These are phyloP conservation scores for Anthracocystis setariae DNA, from an alignment of 1,284 basidiomycete species.

Conservation along the genomic window DNA sequence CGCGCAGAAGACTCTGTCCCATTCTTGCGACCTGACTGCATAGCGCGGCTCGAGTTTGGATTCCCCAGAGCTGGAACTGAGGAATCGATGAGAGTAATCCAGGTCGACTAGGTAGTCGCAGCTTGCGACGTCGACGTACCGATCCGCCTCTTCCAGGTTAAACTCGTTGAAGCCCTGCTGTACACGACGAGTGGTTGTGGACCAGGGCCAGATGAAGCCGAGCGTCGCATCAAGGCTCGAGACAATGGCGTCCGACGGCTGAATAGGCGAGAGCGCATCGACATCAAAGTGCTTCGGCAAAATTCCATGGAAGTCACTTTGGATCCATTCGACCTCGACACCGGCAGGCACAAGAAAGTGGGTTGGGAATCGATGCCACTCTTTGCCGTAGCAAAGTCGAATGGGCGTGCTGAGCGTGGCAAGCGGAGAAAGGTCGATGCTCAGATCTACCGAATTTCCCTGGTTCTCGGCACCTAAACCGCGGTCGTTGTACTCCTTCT, in stretches of 20 bases:
- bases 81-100: constrained; percentile 44
- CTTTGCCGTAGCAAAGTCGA: constrained; percentile 84
- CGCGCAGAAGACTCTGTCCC: constrained; percentile 51
- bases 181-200: constrained; percentile 74
- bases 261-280: constrained; percentile 9
- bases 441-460: constrained; percentile 28
- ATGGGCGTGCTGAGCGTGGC: constrained; percentile 33
- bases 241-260: constrained; percentile 4
- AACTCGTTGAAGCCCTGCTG: constrained; percentile 84
- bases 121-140: constrained; percentile 74
- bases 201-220: constrained; percentile 68
- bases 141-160: constrained; percentile 81
- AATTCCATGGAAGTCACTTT: constrained; percentile 88
- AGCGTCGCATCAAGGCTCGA: constrained; percentile 65
- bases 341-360: constrained; percentile 87
- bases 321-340: constrained; percentile 83
- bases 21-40: constrained; percentile 24
- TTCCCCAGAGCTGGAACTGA: constrained; percentile 4
- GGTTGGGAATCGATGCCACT: constrained; percentile 95
- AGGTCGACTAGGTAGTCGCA: constrained; percentile 65
- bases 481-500: constrained; percentile 44
- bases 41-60: constrained; percentile 51
- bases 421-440: constrained; percentile 24
- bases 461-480: constrained; percentile 32
- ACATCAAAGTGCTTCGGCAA: constrained; percentile 81